Evolutionary conservation across 176 grass and related monocot species (phyloP), one percentile per base, ranked within the genome.

Genomic region (Thinopyrum elongatum): DNA sequence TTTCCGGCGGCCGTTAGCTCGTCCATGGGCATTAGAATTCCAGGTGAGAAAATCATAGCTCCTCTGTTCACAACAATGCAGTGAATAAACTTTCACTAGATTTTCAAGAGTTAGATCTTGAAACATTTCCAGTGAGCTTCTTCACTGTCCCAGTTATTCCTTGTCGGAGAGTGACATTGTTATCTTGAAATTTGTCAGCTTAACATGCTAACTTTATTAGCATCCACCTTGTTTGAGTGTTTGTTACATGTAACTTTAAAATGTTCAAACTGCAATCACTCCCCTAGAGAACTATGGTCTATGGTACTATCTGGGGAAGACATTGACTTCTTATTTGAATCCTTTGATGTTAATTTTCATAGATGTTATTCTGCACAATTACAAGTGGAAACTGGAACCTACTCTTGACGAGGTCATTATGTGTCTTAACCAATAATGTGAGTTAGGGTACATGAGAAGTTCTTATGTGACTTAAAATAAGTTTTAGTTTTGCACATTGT

Each of bases 101-200:
- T 30, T 70, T 26, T 70, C 3, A 4, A 42, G 6, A 17, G 47
- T 25, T 30, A 30, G 17, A 47, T 51, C 17, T 53, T 31, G 12
- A 51, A 47, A 15, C 7, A 68, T 49, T 38, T 33, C 63, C 63
- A 47, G 28, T 66, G 38, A 71, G 34, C 14, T 38, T 26, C 13
- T 57, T 46, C n/a, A 28, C 8, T 59, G 79, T 31, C 0, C 19
- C 7, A 10, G 47, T 51, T 58, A 9, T 44, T 67, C 62, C 60
- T 78, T 65, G 60, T 19, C 10, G 14, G 36, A 25, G 58, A 61
- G 31, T 61, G 25, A 38, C 22, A 25, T 60, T 22, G 3, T n/a
- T 41, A 46, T 65, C 38, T 44, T 65, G 78, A 65, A 80, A 80
- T 78, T 63, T 80, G 59, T 42, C 27, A 44, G 21, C 21, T 60